These are phyloP conservation scores for Heterobasidion irregulare DNA, from an alignment of 1,284 basidiomycete genomes.

Conservation along the genomic window DNA sequence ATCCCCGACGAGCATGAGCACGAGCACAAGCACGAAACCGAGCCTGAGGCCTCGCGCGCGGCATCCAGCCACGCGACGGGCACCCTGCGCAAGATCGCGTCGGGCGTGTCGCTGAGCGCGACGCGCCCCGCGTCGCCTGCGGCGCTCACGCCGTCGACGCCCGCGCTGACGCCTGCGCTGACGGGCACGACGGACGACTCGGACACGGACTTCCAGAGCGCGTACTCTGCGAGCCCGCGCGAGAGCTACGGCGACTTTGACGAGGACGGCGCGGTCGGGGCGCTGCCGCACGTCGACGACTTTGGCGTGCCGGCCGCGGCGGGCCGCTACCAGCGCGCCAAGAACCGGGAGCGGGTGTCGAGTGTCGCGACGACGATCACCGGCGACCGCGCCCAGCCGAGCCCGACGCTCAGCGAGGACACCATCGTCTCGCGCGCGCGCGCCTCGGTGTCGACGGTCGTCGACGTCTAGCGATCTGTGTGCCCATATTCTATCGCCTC, in stretches of 20 bases:
- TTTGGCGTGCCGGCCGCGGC: not conserved
- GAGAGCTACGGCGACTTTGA: conserved; percentile 39
- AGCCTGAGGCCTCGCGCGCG: not conserved
- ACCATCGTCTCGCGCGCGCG: conserved; percentile 18
- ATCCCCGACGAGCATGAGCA: not conserved
- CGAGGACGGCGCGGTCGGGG: conserved; percentile 8
- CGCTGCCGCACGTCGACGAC: not conserved
- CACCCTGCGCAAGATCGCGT: conserved; percentile 26
- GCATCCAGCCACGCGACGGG: not conserved
- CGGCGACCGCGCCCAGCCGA: conserved; percentile 21
- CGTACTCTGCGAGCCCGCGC: conserved; percentile 62
- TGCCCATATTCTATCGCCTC: not conserved
- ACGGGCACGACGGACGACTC: conserved; percentile 62
- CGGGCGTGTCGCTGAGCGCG: conserved; percentile 17
- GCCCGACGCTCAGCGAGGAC: conserved; percentile 30
- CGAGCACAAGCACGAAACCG: not conserved
- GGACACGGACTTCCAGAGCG: conserved; percentile 79
- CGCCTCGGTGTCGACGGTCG: not conserved
- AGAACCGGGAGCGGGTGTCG: conserved; percentile 8
- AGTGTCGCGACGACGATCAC: conserved; percentile 7
- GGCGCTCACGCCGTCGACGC: conserved; percentile 27
- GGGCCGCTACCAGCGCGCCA: not conserved
- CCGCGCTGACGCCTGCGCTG: conserved; percentile 31
- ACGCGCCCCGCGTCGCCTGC: conserved; percentile 22
- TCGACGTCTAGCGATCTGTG: not conserved